These are phyloP conservation scores for Oryza glaberrima DNA, from an alignment of 176 grass and related monocot species.

Conservation along the genomic window DNA sequence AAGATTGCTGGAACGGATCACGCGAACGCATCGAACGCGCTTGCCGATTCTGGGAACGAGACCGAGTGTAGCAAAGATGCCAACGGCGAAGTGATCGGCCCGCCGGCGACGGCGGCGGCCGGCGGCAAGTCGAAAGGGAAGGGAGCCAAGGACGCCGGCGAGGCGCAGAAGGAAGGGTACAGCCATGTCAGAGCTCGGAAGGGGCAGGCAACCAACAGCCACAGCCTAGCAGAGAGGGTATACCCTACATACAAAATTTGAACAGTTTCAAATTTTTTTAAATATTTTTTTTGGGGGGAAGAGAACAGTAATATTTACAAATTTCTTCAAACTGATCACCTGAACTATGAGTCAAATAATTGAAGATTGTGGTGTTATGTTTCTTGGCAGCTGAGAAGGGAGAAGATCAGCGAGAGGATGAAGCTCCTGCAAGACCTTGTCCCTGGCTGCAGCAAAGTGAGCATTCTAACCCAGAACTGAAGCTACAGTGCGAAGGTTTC, in stretches of 20 bases:
- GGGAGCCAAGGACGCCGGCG: slow-evolving; percentile 32
- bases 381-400: slow-evolving; percentile 66
- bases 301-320: not conserved
- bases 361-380: not conserved
- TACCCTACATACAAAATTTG: not conserved
- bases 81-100: slow-evolving; percentile 35
- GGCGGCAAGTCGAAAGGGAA: slow-evolving; percentile 45
- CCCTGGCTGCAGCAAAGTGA: slow-evolving; percentile 79
- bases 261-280: not conserved
- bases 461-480: not conserved
- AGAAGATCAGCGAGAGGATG: slow-evolving; percentile 87
- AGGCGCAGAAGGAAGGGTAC: slow-evolving; percentile 31
- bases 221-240: slow-evolving; percentile 88
- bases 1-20: slow-evolving; percentile 40
- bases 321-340: not conserved
- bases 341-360: not conserved
- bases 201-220: slow-evolving; percentile 77
- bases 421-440: slow-evolving; percentile 85
- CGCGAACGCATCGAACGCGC: slow-evolving; percentile 34
- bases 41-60: slow-evolving; percentile 21
- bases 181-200: slow-evolving; percentile 70
- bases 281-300: not conserved
- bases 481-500: not conserved
- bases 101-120: not conserved
- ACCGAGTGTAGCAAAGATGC: slow-evolving; percentile 33